A percentile compares a stretch with the other conserved stretches of the same genome.
These are phyloP conservation scores for Oryza australiensis DNA, from an alignment of 176 grass and related monocot genomes.

Conservation along the genomic window DNA sequence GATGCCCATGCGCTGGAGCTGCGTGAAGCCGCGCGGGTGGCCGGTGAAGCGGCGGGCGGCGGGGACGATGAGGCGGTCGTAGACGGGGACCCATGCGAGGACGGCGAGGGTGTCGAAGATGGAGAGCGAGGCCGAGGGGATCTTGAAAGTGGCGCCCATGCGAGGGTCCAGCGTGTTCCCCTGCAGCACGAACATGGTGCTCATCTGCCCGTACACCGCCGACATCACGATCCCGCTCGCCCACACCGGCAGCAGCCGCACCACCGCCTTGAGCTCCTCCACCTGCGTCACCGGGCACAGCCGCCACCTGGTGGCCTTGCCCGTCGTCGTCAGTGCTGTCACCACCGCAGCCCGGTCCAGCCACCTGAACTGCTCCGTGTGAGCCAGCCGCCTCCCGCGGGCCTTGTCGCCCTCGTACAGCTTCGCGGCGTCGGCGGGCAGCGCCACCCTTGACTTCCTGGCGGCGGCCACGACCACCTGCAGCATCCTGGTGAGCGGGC, in stretches of 20 bases:
- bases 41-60: not conserved
- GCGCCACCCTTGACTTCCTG: not conserved
- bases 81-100: not conserved
- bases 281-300: not conserved
- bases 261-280: not conserved
- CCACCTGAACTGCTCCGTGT: not conserved
- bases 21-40: not conserved
- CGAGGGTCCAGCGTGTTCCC: constrained; percentile 40
- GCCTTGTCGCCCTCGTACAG: not conserved
- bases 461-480: not conserved
- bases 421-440: too few species aligned
- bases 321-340: too few species aligned
- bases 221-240: not conserved
- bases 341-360: not conserved
- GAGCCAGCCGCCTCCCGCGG: not conserved
- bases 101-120: not conserved
- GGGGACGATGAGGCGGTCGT: not conserved
- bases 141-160: constrained; percentile 16
- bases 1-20: not conserved
- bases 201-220: constrained; percentile 44
- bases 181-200: constrained; percentile 51
- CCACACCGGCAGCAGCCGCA: not conserved
- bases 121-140: not conserved
- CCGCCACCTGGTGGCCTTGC: not conserved
- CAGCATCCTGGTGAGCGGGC: not conserved